Evolutionary conservation across 495 filamentous ascomycete genomes (phyloP).

Genomic region (Rhypophila decipiens): DNA sequence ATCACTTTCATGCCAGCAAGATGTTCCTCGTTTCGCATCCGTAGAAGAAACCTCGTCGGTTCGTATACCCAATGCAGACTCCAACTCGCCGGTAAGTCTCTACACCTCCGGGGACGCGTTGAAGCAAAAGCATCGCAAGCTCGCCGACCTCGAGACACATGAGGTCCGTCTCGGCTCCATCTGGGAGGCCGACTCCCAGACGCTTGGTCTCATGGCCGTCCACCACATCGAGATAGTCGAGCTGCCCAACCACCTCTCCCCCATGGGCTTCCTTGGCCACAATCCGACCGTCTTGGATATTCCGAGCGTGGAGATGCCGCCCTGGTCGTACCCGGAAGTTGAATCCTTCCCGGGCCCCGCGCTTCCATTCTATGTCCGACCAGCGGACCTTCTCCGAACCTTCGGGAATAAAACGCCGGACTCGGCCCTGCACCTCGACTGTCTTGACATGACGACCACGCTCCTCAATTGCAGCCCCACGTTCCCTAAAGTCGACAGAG

Average conservation of each 20-base stretch:
- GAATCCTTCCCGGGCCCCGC: conserved; percentile 10
- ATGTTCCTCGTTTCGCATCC: conserved; percentile 17
- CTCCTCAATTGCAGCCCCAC: conserved; percentile 14
- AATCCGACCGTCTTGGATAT: conserved; percentile 15
- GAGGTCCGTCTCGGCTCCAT: conserved; percentile 19
- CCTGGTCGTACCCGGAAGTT: conserved; percentile 19
- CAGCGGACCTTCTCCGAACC: conserved; percentile 10
- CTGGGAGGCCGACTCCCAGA: conserved; percentile 6
- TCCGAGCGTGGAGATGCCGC: conserved; percentile 13
- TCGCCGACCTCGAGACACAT: conserved; percentile 27
- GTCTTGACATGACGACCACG: conserved; percentile 18
- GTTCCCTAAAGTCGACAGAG: conserved; percentile 2
- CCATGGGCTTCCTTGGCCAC: conserved; percentile 23
- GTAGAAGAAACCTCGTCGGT: conserved; percentile 25
- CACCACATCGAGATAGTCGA: conserved; percentile 17
- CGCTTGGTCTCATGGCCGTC: not conserved
- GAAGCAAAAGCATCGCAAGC: conserved; percentile 24
- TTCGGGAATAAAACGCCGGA: conserved; percentile 21
- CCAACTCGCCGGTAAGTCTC: conserved; percentile 18
- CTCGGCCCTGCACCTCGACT: conserved; percentile 18
- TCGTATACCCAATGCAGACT: conserved; percentile 19
- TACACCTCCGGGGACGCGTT: conserved; percentile 1
- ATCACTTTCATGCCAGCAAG: conserved; percentile 9
- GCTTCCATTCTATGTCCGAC: conserved; percentile 15
- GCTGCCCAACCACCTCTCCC: conserved; percentile 24